These are phyloP conservation scores for Colletotrichum somersetense DNA, from an alignment of 2,329 filamentous ascomycete species.

Conservation along the genomic window DNA sequence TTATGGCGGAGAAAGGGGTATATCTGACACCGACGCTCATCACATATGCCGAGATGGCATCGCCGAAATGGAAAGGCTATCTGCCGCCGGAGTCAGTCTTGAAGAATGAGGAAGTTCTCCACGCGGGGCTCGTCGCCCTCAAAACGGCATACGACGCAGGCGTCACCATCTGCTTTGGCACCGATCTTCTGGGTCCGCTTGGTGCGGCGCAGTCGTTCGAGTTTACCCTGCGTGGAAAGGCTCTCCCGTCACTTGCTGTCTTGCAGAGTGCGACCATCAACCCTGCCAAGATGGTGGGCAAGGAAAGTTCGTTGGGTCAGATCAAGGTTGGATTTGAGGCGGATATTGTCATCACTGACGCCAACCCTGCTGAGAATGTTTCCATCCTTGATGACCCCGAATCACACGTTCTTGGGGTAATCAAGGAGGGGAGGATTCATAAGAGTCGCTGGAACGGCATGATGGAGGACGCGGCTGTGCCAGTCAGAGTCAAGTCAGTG, in stretches of 20 bases:
- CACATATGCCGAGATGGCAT: conserved; percentile 63
- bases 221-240: conserved; percentile 48
- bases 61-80: conserved; percentile 57
- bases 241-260: conserved; percentile 45
- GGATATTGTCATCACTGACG: conserved; percentile 65
- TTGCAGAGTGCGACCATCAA: conserved; percentile 57
- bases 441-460: conserved; percentile 45
- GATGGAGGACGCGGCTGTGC: conserved; percentile 39
- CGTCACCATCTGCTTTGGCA: conserved; percentile 68
- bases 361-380: conserved; percentile 68
- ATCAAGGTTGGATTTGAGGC: conserved; percentile 64
- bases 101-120: conserved; percentile 65
- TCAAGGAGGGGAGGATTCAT: conserved; percentile 66
- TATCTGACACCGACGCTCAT: conserved; percentile 68
- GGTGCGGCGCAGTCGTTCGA: conserved; percentile 50
- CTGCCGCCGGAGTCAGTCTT: conserved; percentile 57
- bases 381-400: conserved; percentile 62
- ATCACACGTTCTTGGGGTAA: conserved; percentile 59
- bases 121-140: conserved; percentile 59
- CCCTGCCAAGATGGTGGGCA: conserved; percentile 61
- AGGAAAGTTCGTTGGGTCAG: conserved; percentile 62
- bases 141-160: conserved; percentile 64
- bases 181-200: conserved; percentile 52
- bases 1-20: conserved; percentile 62
- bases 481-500: conserved; percentile 33